These are phyloP conservation scores for Vachellia pachyceras DNA, from an alignment of 306 rosid genomes.

Conservation along the genomic window DNA sequence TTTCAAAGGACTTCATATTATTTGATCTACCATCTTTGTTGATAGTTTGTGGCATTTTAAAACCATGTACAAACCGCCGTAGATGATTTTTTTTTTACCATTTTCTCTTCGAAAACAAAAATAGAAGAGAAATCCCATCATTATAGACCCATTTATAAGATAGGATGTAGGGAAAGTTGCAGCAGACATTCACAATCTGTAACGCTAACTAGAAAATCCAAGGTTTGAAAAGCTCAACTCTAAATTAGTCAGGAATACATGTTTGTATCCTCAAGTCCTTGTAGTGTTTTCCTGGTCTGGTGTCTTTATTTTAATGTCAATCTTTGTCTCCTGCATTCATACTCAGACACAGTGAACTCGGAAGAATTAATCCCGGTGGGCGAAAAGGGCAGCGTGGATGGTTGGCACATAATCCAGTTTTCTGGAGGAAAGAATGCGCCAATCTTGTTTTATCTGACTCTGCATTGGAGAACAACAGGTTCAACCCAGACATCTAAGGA, in stretches of 20 bases:
- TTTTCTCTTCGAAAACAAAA: too few species aligned
- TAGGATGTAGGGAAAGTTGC: too few species aligned
- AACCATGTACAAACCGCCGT: too few species aligned
- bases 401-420: slow-evolving; percentile 86
- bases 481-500: slow-evolving; percentile 36
- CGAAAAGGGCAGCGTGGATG: slow-evolving; percentile 55
- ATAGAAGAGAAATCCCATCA: neutral
- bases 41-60: too few species aligned
- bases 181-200: neutral
- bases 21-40: too few species aligned
- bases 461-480: slow-evolving; percentile 59
- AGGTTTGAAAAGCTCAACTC: neutral
- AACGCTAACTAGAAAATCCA: neutral
- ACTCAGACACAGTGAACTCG: slow-evolving; percentile 51
- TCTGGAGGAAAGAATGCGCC: slow-evolving; percentile 84
- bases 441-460: slow-evolving; percentile 58
- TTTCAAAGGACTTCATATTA: too few species aligned
- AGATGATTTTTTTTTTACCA: too few species aligned
- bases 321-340: slow-evolving; percentile 19
- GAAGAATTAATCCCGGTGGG: slow-evolving; percentile 66
- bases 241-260: neutral
- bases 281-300: neutral
- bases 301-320: neutral
- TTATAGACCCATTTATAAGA: too few species aligned
- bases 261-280: neutral